Evolutionary conservation across 164 flowering plant genomes (phyloP), one percentile per base, ranked within the genome.

Genomic region (Platanus orientalis): DNA sequence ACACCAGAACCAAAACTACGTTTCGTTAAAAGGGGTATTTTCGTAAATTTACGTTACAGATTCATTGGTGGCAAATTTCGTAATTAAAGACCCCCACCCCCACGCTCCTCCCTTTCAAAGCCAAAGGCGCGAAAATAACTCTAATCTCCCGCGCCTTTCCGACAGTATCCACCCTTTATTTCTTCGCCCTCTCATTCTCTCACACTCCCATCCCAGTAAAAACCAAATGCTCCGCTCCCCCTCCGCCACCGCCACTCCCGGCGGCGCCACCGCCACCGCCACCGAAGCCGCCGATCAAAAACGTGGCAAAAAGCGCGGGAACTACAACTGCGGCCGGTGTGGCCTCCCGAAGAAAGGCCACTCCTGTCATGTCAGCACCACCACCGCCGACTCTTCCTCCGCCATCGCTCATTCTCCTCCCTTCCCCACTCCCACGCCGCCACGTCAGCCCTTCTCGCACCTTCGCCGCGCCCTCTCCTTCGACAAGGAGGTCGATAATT

Each of bases 301-400:
- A 61, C 77, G 77, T 14, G 82, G 78, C 56, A 89, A 85, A 64
- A 81, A 72, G 65, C 89, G 99, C n/a, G 99, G 99, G 1, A 85
- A 72, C 72, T 89, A 89, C 81, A 86, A 77, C 83, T 92, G 97
- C 55, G 89, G 97, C 68, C 83, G 97, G 0, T 90, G 99, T 53
- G 97, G 99, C 11, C 81, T 52, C 9, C 99, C 97, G 12, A 92
- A 95, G 72, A 86, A 83, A 59, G 97, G 99, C 68, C 99, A 92
- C 64, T 16, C 59, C 47, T 95, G 97, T 71, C 53, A 70, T 39
- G 19, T 69, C 34, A 4, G 44, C 39, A 6, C 57, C 44, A 27
- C 63, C 42, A 21, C 59, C 70, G 30, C 24, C 65, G 56, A n/a
- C 68, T 42, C 16, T 68, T 32, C 57, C 69, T 28, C 26, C 52